phyloP scores from a whole-genome alignment of 805 yeast genomes.

The Kuraishia piskuri region DNA sequence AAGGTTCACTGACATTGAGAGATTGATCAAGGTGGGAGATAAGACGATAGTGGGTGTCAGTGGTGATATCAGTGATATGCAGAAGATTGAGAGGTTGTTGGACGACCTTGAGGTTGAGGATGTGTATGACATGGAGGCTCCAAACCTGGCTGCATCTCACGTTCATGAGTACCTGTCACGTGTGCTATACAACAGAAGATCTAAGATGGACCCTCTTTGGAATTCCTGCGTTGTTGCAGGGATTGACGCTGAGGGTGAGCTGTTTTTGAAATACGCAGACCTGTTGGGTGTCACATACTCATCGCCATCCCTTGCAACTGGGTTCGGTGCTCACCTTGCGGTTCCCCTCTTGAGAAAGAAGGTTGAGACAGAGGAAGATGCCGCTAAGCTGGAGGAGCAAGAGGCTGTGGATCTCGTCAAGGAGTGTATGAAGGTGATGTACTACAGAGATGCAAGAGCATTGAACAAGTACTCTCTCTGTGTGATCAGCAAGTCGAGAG shows the following conservation, averaged over 20 bases:
- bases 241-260: conserved; percentile 51
- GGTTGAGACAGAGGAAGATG: conserved; percentile 74
- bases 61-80: conserved; percentile 94
- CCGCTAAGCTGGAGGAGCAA: conserved; percentile 54
- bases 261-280: conserved; percentile 81
- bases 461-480: conserved; percentile 79
- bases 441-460: conserved; percentile 94
- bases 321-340: conserved; percentile 94
- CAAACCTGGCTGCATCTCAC: conserved; percentile 67
- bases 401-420: conserved; percentile 71
- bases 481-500: conserved; percentile 55
- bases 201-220: conserved; percentile 95
- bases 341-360: conserved; percentile 82
- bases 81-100: conserved; percentile 64
- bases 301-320: conserved; percentile 87
- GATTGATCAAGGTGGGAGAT: conserved; percentile 76
- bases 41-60: conserved; percentile 87
- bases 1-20: conserved; percentile 76
- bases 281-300: conserved; percentile 85
- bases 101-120: conserved; percentile 76
- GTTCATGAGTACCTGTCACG: conserved; percentile 82
- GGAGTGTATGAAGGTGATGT: conserved; percentile 89
- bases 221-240: conserved; percentile 92
- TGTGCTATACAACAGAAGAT: conserved; percentile 79
- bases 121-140: conserved; percentile 66